phyloP scores from a whole-genome alignment of 768 basidiomycete species.

The Lyophyllum decastes region DNA sequence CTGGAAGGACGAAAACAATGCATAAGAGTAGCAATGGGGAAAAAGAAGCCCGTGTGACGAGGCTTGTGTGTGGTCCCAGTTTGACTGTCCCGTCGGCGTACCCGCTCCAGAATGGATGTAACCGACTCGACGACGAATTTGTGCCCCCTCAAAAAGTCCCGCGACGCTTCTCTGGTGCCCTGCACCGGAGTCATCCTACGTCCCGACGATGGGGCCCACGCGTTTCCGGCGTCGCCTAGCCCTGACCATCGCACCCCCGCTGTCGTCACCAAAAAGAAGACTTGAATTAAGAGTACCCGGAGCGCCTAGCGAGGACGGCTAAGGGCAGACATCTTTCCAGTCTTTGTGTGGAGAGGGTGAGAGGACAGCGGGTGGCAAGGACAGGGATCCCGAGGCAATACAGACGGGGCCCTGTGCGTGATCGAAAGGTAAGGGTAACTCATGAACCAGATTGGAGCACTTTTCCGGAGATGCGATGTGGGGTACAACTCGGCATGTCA shows the following conservation, averaged over 20 bases:
- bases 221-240: slow-evolving; percentile 52
- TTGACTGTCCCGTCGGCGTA: slow-evolving; percentile 11
- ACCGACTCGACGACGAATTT: slow-evolving; percentile 37
- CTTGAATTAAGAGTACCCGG: slow-evolving; percentile 13
- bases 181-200: slow-evolving; percentile 15
- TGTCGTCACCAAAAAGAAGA: slow-evolving; percentile 17
- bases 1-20: slow-evolving; percentile 16
- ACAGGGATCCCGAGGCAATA: slow-evolving; percentile 54
- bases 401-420: slow-evolving; percentile 50
- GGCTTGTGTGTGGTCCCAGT: slow-evolving; percentile 15
- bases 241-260: slow-evolving; percentile 28
- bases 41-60: background rate
- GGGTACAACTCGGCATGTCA: slow-evolving; percentile 37
- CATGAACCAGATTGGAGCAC: slow-evolving; percentile 30
- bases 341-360: slow-evolving; percentile 28
- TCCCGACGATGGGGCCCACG: slow-evolving; percentile 32
- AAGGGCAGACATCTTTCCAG: slow-evolving; percentile 12
- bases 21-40: slow-evolving; percentile 32
- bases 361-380: slow-evolving; percentile 13
- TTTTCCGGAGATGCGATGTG: slow-evolving; percentile 55
- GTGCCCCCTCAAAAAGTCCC: slow-evolving; percentile 30
- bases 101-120: slow-evolving; percentile 32
- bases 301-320: slow-evolving; percentile 24
- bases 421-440: slow-evolving; percentile 22
- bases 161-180: slow-evolving; percentile 55